Evolutionary conservation across 192 early-diverging fungal species (phyloP).

Genomic region (Martensiomyces pterosporus): DNA sequence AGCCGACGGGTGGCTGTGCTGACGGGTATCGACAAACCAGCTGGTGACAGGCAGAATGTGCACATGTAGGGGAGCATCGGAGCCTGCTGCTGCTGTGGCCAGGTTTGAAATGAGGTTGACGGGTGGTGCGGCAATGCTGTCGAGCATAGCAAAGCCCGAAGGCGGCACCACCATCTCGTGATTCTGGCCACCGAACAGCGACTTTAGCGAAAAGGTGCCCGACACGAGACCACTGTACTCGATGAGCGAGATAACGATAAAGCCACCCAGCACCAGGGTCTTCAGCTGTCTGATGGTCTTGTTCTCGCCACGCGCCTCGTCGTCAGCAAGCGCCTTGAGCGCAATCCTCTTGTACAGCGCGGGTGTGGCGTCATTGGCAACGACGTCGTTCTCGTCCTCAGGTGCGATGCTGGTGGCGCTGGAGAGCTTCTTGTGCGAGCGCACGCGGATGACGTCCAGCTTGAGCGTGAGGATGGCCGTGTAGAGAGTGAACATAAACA

Average conservation of each 20-base stretch:
- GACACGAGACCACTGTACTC: slow-evolving; percentile 40
- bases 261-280: slow-evolving; percentile 44
- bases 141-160: too few species aligned
- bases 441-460: slow-evolving; percentile 65
- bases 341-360: too few species aligned
- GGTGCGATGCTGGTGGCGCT: slow-evolving; percentile 5
- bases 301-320: too few species aligned
- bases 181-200: slow-evolving; percentile 15
- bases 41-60: too few species aligned
- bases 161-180: slow-evolving; percentile 8
- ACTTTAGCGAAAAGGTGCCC: slow-evolving; percentile 44
- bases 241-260: too few species aligned
- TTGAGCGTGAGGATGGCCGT: slow-evolving; percentile 82
- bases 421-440: slow-evolving; percentile 36
- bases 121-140: slow-evolving; percentile 35
- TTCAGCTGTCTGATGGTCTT: slow-evolving; percentile 35
- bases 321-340: too few species aligned
- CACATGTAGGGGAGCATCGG: too few species aligned
- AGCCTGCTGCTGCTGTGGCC: too few species aligned
- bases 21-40: too few species aligned
- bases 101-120: slow-evolving; percentile 16
- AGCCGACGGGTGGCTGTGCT: too few species aligned
- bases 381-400: slow-evolving; percentile 2
- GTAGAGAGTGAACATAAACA: slow-evolving; percentile 83
- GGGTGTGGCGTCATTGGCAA: too few species aligned